phyloP scores from a whole-genome alignment of 1,284 basidiomycete genomes.

The Malassezia equina region DNA sequence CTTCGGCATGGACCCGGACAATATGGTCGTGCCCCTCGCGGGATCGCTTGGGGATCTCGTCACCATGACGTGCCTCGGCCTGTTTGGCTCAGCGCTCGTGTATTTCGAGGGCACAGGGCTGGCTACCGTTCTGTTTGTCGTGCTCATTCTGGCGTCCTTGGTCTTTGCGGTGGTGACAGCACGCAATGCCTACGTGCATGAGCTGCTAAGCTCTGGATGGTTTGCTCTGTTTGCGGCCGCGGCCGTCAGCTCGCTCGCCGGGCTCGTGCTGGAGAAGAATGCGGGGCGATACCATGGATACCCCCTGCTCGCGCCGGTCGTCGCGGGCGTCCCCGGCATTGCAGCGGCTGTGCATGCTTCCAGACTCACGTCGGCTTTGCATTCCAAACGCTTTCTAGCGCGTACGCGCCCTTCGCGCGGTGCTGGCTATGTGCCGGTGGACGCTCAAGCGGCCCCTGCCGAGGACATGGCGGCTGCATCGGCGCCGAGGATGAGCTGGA shows the following conservation, averaged over 20 bases:
- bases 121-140: conserved; percentile 57
- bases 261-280: conserved; percentile 79
- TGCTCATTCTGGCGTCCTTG: conserved; percentile 55
- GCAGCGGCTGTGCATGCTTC: conserved; percentile 86
- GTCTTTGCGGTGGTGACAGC: conserved; percentile 55
- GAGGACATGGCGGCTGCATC: neutral
- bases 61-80: conserved; percentile 54
- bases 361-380: conserved; percentile 72
- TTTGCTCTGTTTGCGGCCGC: conserved; percentile 79
- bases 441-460: neutral
- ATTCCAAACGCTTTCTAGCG: conserved; percentile 49
- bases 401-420: conserved; percentile 6
- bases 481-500: neutral
- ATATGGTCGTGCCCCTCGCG: conserved; percentile 86
- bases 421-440: conserved; percentile 4
- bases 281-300: conserved; percentile 78
- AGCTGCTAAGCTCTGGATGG: conserved; percentile 76
- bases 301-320: conserved; percentile 74
- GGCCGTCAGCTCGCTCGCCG: conserved; percentile 79
- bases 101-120: conserved; percentile 48
- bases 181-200: conserved; percentile 60
- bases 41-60: conserved; percentile 84
- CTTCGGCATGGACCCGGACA: conserved; percentile 76
- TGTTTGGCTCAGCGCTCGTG: conserved; percentile 44
- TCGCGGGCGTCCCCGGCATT: conserved; percentile 62